A percentile compares a stretch with the other conserved stretches of the same genome.
phyloP scores from a whole-genome alignment of 78 protist species.

The Dictyostelium discoideum region dicty_2.7 NC_007090.3:3109001-3109500 shows the following conservation, averaged over 20 bases:
- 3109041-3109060: neutral
- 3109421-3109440: constrained; percentile 55
- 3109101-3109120: constrained; percentile 19
- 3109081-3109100: neutral
- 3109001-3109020: too few species aligned
- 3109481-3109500: constrained; percentile 42
- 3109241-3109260: constrained; percentile 43
- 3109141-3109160: constrained; percentile 49
- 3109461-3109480: constrained; percentile 25
- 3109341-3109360: constrained; percentile 81
- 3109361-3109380: constrained; percentile 74
- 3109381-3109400: constrained; percentile 83
- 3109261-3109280: constrained; percentile 81
- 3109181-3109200: neutral
- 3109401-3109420: constrained; percentile 68
- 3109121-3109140: constrained; percentile 39
- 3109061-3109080: neutral
- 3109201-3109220: constrained; percentile 59
- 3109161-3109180: constrained; percentile 73
- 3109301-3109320: constrained; percentile 73
- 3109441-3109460: constrained; percentile 54
- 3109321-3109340: constrained; percentile 82
- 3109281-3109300: constrained; percentile 77
- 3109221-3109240: constrained; percentile 63
- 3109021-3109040: neutral